Conservation (phyloP, 2,329 filamentous ascomycete species). For the Golovinomyces cichoracearum region DNA sequence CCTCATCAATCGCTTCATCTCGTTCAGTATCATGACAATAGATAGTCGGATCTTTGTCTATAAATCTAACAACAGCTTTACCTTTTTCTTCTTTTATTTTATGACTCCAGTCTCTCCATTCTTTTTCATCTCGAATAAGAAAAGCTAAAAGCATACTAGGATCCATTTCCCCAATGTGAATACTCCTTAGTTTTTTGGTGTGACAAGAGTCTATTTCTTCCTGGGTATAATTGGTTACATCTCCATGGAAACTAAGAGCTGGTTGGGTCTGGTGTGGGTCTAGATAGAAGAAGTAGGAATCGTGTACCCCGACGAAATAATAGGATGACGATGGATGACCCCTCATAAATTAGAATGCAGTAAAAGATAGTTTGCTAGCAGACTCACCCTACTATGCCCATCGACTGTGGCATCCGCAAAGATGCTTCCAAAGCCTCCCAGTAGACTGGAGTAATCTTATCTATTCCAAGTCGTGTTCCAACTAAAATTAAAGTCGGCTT, state of each 20-base stretch:
- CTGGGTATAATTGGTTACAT: slow-evolving; percentile 31
- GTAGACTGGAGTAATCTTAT: slow-evolving; percentile 82
- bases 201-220: slow-evolving; percentile 68
- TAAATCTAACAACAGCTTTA: slow-evolving; percentile 66
- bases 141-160: slow-evolving; percentile 95
- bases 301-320: slow-evolving; percentile 49
- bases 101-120: slow-evolving; percentile 63
- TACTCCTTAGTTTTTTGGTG: slow-evolving; percentile 53
- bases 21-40: slow-evolving; percentile 30
- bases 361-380: slow-evolving; percentile 1
- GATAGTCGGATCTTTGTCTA: slow-evolving; percentile 37
- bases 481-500: slow-evolving; percentile 71
- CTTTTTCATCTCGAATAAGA: slow-evolving; percentile 52
- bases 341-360: slow-evolving; percentile 20
- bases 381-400: slow-evolving; percentile 71
- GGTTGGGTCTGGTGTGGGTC: slow-evolving; percentile 74
- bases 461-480: slow-evolving; percentile 70
- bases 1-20: slow-evolving; percentile 56
- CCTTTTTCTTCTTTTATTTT: slow-evolving; percentile 50
- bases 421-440: slow-evolving; percentile 75
- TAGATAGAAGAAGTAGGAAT: slow-evolving; percentile 68
- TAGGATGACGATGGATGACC: slow-evolving; percentile 64
- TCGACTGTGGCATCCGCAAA: slow-evolving; percentile 70
- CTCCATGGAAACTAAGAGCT: slow-evolving; percentile 37
- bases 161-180: slow-evolving; percentile 82